Conservation (phyloP, 129 eudicot genomes). For the Calendula officinalis region DNA sequence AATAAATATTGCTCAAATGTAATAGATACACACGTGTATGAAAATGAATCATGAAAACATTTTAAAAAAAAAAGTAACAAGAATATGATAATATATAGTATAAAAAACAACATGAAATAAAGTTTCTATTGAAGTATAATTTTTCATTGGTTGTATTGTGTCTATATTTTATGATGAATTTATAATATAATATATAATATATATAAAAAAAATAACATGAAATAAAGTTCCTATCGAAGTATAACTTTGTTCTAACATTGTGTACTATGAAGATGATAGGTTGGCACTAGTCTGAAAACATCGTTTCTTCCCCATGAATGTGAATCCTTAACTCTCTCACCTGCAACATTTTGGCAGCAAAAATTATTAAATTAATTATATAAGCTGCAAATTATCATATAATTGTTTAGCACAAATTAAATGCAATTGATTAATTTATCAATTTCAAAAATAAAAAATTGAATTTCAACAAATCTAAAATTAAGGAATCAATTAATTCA, state of each 20-base stretch:
- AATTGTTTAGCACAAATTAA: too few relatives aligned
- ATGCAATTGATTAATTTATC: too few relatives aligned
- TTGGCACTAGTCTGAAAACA: conserved; percentile 16
- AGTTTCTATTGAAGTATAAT: too few relatives aligned
- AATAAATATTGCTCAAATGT: conserved; percentile 4
- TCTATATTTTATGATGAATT: conserved; percentile 23
- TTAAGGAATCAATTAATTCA: too few relatives aligned
- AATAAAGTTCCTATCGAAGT: background rate
- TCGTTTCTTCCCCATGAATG: conserved; percentile 25
- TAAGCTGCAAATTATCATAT: too few relatives aligned
- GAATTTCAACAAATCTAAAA: too few relatives aligned
- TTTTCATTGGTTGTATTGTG: background rate
- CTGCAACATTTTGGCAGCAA: conserved; percentile 22
- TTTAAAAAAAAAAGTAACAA: conserved; percentile 3
- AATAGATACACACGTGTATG: conserved; percentile 1
- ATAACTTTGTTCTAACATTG: conserved; percentile 16
- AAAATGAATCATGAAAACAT: background rate
- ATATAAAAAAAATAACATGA: background rate
- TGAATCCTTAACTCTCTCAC: conserved; percentile 29
- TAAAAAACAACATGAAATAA: background rate
- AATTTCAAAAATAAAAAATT: too few relatives aligned
- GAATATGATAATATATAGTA: background rate
- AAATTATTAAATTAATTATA: conserved; percentile 6
- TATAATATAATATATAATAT: background rate
- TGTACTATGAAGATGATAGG: conserved; percentile 22